A percentile compares a stretch with the other conserved stretches of the same genome.
These are phyloP conservation scores for Cudoniella acicularis DNA, from an alignment of 495 filamentous ascomycete genomes.

Conservation along the genomic window DNA sequence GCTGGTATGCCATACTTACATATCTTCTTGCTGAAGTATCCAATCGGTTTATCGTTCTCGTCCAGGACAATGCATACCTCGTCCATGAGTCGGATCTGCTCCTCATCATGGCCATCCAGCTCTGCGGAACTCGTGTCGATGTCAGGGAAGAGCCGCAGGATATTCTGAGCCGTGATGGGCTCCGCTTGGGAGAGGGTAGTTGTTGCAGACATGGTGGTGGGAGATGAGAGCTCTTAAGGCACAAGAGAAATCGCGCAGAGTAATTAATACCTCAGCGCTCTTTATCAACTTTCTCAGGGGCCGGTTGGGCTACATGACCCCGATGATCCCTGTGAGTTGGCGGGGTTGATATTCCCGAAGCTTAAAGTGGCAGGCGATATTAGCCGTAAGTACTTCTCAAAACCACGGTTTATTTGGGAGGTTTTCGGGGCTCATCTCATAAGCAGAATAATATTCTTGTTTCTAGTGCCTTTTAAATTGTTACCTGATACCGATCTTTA, in stretches of 20 bases:
- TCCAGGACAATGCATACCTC: conserved; percentile 98
- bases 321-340: neutral
- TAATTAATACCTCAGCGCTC: conserved; percentile 17
- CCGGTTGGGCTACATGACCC: neutral
- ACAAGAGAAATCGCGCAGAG: conserved; percentile 14
- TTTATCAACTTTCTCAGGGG: conserved; percentile 6
- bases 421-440: neutral
- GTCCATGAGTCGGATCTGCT: conserved; percentile 97
- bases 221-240: neutral
- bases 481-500: too few relatives aligned
- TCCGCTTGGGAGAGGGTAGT: conserved; percentile 36
- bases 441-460: too few relatives aligned
- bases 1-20: conserved; percentile 54
- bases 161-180: conserved; percentile 77
- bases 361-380: too few relatives aligned
- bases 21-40: conserved; percentile 95
- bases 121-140: conserved; percentile 83
- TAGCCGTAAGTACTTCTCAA: neutral
- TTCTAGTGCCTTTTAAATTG: too few relatives aligned
- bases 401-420: neutral
- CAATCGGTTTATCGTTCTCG: conserved; percentile 88
- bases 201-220: conserved; percentile 26
- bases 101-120: conserved; percentile 88
- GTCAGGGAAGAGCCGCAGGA: conserved; percentile 88
- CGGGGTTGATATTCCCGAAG: too few relatives aligned